Base-by-base conservation (phyloP, 768 basidiomycete genomes). In the Tephrocybe sp. region DNA sequence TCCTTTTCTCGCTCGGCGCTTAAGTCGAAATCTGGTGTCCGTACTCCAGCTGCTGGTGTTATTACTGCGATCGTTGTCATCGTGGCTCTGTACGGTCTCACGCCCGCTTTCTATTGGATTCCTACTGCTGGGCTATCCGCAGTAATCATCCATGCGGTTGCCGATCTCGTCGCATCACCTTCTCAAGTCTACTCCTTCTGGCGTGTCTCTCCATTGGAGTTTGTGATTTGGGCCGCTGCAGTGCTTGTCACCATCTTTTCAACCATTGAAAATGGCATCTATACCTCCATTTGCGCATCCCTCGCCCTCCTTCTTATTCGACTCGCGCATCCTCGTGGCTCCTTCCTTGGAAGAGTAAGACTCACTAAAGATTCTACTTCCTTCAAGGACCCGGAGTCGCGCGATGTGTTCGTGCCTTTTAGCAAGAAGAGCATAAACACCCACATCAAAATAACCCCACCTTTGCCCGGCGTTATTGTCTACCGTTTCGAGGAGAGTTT, bases 1-100 rank as follows among this genome's bases (percentile, higher is more conserved):
- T 98, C 95, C 1, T 99, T 99, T 80, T 97, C 95, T 34, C 89
- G 97, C n/a, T 90, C 94, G 2, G 97, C 97, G 2, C 75, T 99
- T 63, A 94, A 97, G 70, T 84, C 90, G 26, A 98, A 96, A 68
- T 95, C 92, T 0, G 97, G 97, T 42, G 96, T 98, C n/a, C 83
- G 96, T 46, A 98, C 97, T 2, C 97, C 97, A 7, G 77, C 86
- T 9, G 93, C 90, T 10, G 97, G 97, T 50, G 77, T 94, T 51
- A 64, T 89, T 58, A 88, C 92, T 17, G 87, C 91, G 22, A 66
- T 96, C 33, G 85, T 95, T 39, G 96, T 98, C 58, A 78, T 98
- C 50, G 86, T 98, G 52, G 93, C 97, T 0, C 72, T 99, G 8
- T 99, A 99, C 65, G 96, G 94, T 34, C 78, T 98, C 36, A 96